Percentiles rank a stretch among this genome's conserved stretches.
Conservation (phyloP, 2,329 filamentous ascomycete species). For the Colletotrichum coccodes region DNA sequence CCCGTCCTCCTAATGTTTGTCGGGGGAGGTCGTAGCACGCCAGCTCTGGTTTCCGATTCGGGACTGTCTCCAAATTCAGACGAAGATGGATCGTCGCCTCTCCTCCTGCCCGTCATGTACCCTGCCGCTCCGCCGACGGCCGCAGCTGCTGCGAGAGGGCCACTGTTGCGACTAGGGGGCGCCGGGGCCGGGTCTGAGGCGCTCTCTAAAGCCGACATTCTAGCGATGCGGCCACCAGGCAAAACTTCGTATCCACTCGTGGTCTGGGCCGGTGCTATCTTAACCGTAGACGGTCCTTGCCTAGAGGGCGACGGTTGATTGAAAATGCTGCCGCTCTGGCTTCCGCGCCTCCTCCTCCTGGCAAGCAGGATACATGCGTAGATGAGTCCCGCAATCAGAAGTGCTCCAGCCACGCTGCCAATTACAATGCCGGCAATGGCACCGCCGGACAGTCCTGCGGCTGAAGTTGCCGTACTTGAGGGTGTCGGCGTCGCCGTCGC, state of each 20-base stretch:
- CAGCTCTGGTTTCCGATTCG: constrained; percentile 68
- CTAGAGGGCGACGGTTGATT: constrained; percentile 88
- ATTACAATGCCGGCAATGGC: constrained; percentile 92
- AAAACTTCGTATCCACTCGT: constrained; percentile 75
- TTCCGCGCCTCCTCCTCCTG: constrained; percentile 63
- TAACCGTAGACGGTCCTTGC: constrained; percentile 55
- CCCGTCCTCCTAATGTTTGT: constrained; percentile 76
- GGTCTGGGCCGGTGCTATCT: constrained; percentile 42
- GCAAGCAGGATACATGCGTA: constrained; percentile 71
- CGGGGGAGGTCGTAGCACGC: constrained; percentile 67
- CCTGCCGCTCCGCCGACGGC: constrained; percentile 57
- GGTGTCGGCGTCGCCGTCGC: constrained; percentile 53
- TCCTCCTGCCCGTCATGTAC: constrained; percentile 56
- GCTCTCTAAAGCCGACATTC: constrained; percentile 93
- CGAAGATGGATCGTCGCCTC: constrained; percentile 69
- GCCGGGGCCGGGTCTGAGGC: constrained; percentile 71
- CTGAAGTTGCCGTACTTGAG: constrained; percentile 42
- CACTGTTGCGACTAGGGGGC: constrained; percentile 43
- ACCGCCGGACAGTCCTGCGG: constrained; percentile 75
- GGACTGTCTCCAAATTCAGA: constrained; percentile 80
- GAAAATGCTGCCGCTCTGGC: constrained; percentile 79
- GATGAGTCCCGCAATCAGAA: constrained; percentile 74
- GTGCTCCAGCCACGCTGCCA: constrained; percentile 78
- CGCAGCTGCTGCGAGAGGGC: constrained; percentile 43
- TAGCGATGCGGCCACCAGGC: constrained; percentile 88